Percentiles rank a stretch among this genome's conserved stretches.
These are phyloP conservation scores for Ustilago tritici DNA, from an alignment of 1,284 basidiomycete genomes.

Conservation along the genomic window DNA sequence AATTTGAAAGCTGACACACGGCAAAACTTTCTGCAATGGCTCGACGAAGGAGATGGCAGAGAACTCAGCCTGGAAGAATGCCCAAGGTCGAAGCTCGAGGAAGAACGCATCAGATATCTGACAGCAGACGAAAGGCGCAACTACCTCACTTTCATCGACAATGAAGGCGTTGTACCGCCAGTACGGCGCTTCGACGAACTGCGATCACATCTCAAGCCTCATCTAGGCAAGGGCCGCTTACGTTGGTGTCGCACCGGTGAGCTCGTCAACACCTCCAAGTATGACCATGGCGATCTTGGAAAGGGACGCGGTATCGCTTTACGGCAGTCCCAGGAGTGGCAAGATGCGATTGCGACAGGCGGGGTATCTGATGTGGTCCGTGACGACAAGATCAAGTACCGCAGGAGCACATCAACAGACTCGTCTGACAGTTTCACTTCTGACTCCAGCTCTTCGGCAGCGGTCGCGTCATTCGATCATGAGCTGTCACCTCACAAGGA, in stretches of 20 bases:
- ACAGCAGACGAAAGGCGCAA: slow-evolving; percentile 77
- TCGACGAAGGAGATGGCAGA: slow-evolving; percentile 79
- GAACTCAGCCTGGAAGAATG: slow-evolving; percentile 77
- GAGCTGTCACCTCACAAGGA: background rate
- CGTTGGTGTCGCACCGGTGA: slow-evolving; percentile 78
- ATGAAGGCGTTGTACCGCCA: slow-evolving; percentile 52
- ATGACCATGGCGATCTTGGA: slow-evolving; percentile 56
- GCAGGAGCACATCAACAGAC: slow-evolving; percentile 15
- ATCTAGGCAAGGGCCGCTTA: slow-evolving; percentile 72
- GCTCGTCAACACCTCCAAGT: slow-evolving; percentile 71
- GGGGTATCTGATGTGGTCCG: slow-evolving; percentile 41
- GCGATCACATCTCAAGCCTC: slow-evolving; percentile 19
- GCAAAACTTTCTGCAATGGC: slow-evolving; percentile 72
- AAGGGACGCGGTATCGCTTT: slow-evolving; percentile 62
- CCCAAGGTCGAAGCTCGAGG: slow-evolving; percentile 77
- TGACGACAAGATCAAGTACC: slow-evolving; percentile 53
- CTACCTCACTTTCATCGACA: slow-evolving; percentile 76
- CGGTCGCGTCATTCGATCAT: background rate
- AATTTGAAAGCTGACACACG: slow-evolving; percentile 36
- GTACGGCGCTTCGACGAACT: slow-evolving; percentile 13
- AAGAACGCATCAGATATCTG: slow-evolving; percentile 71
- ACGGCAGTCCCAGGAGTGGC: slow-evolving; percentile 40
- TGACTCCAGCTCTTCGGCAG: slow-evolving; percentile 19
- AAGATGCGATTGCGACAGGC: slow-evolving; percentile 33
- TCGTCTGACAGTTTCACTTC: slow-evolving; percentile 42